Conservation (phyloP, 345 rosid genomes). For the Citrus reticulata region DNA sequence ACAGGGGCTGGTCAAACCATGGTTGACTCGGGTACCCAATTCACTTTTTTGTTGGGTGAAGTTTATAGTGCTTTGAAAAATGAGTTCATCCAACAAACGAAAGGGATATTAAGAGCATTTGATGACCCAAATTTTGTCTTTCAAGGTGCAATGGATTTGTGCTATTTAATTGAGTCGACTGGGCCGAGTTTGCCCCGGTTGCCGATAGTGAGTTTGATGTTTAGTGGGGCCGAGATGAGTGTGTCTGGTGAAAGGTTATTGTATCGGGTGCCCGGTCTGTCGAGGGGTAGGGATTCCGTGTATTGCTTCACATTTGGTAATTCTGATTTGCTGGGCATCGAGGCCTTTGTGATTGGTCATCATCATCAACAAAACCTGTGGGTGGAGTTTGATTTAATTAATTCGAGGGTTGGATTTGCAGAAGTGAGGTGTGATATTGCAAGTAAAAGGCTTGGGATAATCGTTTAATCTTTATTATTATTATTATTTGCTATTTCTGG, state of each 20-base stretch:
- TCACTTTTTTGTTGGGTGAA: slow-evolving; percentile 61
- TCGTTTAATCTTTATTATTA: neutral
- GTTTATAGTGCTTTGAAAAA: slow-evolving; percentile 53
- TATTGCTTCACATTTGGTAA: slow-evolving; percentile 80
- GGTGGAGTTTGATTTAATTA: slow-evolving; percentile 76
- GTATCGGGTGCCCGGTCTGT: slow-evolving; percentile 48
- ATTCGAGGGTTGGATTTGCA: slow-evolving; percentile 73
- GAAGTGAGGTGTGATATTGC: slow-evolving; percentile 62
- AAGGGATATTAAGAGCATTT: slow-evolving; percentile 30
- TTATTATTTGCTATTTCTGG: no score
- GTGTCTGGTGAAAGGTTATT: slow-evolving; percentile 57
- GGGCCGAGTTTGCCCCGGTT: slow-evolving; percentile 25
- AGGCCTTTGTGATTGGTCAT: slow-evolving; percentile 74
- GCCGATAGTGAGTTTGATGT: slow-evolving; percentile 51
- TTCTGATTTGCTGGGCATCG: slow-evolving; percentile 66
- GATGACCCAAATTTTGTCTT: slow-evolving; percentile 58
- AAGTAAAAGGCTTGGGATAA: slow-evolving; percentile 41
- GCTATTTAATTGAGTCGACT: slow-evolving; percentile 34
- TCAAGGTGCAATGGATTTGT: slow-evolving; percentile 79
- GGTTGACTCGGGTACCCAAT: slow-evolving; percentile 83
- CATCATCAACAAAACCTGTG: slow-evolving; percentile 82
- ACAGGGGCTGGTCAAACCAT: slow-evolving; percentile 89
- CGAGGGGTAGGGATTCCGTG: slow-evolving; percentile 47
- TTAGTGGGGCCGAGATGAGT: slow-evolving; percentile 64
- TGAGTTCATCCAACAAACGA: slow-evolving; percentile 54